Base-by-base conservation (phyloP, 2,329 filamentous ascomycete genomes). In the Apiospora marii region DNA sequence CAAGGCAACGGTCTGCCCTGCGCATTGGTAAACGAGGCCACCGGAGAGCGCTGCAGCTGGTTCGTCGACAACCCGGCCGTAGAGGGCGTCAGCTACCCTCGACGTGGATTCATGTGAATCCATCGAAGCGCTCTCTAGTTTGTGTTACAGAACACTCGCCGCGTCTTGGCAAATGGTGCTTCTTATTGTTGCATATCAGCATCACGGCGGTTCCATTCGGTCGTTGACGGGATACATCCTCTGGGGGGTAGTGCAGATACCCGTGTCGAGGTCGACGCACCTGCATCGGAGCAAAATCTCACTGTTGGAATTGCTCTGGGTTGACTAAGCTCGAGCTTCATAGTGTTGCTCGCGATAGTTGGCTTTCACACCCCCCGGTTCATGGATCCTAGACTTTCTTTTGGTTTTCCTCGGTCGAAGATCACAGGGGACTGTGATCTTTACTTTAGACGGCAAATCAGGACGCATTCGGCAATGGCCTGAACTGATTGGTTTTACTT, bases 11-110 rank as follows among this genome's bases (percentile, higher is more conserved):
- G 90, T 48, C 86, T 98, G 73, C 96, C 96, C 1, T 98, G 95
- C 81, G 91, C 94, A 0, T 86, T 98, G 76, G 92, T 99, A 79
- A 99, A 99, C 82, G 90, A 93, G 78, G 91, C 90, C 58, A 92
- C 90, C 4, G 94, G 93, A 64, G 95, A 98, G 76, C 92, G 94
- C 78, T 94, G 95, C 80, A 96, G 92, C 84, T 99, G 96, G 96
- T 98, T 99, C 81, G 94, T 95, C 61, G 96, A 98, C 81, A 88
- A 91, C 79, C 87, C 93, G 5, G 96, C 96, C 67, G 91, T 97
- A 16, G 92, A 98, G 79, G 95, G 94, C 5, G 94, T 99, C 16
- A 86, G 87, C 74, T 98, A 94, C 80, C 94, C 95, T 34, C 89
- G 93, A 80, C 91, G 93, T 77, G 92, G 93, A 27, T 90, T 89